phyloP scores from a whole-genome alignment of 2,329 filamentous ascomycete genomes.

The Diplodia mutila region DNA sequence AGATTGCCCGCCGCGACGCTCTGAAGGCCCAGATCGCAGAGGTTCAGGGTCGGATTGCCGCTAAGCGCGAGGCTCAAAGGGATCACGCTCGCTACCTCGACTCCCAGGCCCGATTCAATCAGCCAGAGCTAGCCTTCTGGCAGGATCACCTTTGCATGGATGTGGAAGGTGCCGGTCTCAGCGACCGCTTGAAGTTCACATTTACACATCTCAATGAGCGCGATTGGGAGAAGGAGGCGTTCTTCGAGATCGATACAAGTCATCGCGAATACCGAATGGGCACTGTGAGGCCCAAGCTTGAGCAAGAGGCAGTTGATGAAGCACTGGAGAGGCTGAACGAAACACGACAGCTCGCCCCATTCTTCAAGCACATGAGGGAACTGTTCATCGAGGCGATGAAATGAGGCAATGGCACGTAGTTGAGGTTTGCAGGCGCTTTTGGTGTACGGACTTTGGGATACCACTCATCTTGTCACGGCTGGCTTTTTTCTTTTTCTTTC shows the following conservation, averaged over 20 bases:
- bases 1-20: slow-evolving; percentile 58
- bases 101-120: slow-evolving; percentile 83
- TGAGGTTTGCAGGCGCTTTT: not conserved
- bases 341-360: slow-evolving; percentile 68
- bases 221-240: slow-evolving; percentile 86
- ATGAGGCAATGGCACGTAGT: slow-evolving; percentile 29
- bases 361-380: slow-evolving; percentile 82
- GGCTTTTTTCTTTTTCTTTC: not conserved
- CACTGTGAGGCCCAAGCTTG: slow-evolving; percentile 77
- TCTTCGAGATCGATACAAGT: slow-evolving; percentile 87
- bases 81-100: slow-evolving; percentile 76
- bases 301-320: slow-evolving; percentile 74
- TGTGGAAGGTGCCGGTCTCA: slow-evolving; percentile 84
- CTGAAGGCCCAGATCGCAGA: slow-evolving; percentile 63
- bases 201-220: slow-evolving; percentile 85
- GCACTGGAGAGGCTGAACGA: slow-evolving; percentile 83
- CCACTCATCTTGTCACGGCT: slow-evolving; percentile 7
- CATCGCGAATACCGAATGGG: slow-evolving; percentile 80
- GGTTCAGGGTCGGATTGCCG: slow-evolving; percentile 71
- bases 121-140: slow-evolving; percentile 95
- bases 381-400: slow-evolving; percentile 67
- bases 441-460: slow-evolving; percentile 12
- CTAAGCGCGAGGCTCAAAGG: slow-evolving; percentile 70
- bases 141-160: slow-evolving; percentile 84
- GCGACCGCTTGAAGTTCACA: slow-evolving; percentile 86